These are phyloP conservation scores for Rubus parviflorus DNA, from an alignment of 306 rosid genomes.

Conservation along the genomic window DNA sequence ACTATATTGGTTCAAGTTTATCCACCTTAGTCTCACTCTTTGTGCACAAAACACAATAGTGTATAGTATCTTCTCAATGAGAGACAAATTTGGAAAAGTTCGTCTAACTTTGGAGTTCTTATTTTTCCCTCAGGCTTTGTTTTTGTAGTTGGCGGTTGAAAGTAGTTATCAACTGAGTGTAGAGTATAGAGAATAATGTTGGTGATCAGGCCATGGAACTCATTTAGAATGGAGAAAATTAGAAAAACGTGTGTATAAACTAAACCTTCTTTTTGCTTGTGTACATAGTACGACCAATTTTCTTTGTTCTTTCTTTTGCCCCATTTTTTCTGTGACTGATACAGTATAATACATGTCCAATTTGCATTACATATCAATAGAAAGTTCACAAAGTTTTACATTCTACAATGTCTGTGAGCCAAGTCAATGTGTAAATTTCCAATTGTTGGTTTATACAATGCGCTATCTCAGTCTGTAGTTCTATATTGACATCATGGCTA, in stretches of 20 bases:
- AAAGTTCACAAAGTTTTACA: not conserved
- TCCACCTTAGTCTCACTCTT: not conserved
- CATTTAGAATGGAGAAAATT: not conserved
- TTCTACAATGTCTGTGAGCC: not conserved
- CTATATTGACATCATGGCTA: too few species aligned
- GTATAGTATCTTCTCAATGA: not conserved
- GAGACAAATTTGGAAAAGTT: not conserved
- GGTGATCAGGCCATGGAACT: not conserved
- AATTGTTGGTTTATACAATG: too few species aligned
- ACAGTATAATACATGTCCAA: constrained; percentile 4
- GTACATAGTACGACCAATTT: constrained; percentile 9
- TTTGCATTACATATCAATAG: not conserved
- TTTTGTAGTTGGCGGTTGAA: constrained; percentile 18
- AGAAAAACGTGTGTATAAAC: not conserved
- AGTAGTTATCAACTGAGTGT: not conserved
- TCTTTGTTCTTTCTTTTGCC: not conserved
- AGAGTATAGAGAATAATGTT: constrained; percentile 11
- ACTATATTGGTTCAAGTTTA: not conserved
- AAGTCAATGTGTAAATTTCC: not conserved
- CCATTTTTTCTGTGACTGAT: not conserved
- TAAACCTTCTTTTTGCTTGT: not conserved
- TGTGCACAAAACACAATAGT: not conserved
- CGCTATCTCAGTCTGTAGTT: too few species aligned
- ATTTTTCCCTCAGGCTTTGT: not conserved
- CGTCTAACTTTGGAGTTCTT: not conserved